Conservation (phyloP, 306 rosid species). For the Vachellia collinsii region DNA sequence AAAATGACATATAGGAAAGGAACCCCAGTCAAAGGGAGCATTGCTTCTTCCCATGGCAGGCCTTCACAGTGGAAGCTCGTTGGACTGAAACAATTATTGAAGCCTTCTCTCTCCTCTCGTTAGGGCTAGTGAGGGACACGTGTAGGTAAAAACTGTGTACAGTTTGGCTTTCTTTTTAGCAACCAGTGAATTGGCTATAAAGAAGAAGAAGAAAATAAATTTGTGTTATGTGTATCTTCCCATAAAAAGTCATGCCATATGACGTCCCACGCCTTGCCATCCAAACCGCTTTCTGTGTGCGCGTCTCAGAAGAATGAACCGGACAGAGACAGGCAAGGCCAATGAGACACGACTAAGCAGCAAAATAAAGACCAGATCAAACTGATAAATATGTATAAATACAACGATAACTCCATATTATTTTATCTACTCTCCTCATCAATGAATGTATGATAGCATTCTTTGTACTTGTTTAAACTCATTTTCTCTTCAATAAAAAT, state of each 20-base stretch:
- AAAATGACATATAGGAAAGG: constrained; percentile 59
- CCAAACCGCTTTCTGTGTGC: constrained; percentile 27
- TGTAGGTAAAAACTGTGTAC: constrained; percentile 38
- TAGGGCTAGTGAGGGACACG: constrained; percentile 50
- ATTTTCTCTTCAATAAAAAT: too few species aligned
- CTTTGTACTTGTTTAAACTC: too few species aligned
- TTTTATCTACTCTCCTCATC: too few species aligned
- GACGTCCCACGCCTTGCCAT: constrained; percentile 43
- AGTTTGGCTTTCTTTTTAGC: neutral
- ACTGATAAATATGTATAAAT: neutral
- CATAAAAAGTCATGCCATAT: constrained; percentile 45
- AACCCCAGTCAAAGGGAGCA: constrained; percentile 75
- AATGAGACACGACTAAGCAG: neutral
- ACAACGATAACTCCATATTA: too few species aligned
- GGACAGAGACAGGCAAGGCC: constrained; percentile 33
- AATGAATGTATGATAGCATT: too few species aligned
- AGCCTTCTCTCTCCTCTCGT: constrained; percentile 38
- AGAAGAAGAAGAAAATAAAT: neutral
- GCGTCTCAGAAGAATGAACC: neutral
- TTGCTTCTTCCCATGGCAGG: constrained; percentile 49
- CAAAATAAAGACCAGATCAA: neutral
- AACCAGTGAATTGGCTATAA: neutral
- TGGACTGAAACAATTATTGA: constrained; percentile 73
- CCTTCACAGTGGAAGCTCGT: constrained; percentile 45
- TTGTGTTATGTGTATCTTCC: constrained; percentile 41